phyloP scores from a whole-genome alignment of 1,284 basidiomycete species.

The Agaricales sp. region DNA sequence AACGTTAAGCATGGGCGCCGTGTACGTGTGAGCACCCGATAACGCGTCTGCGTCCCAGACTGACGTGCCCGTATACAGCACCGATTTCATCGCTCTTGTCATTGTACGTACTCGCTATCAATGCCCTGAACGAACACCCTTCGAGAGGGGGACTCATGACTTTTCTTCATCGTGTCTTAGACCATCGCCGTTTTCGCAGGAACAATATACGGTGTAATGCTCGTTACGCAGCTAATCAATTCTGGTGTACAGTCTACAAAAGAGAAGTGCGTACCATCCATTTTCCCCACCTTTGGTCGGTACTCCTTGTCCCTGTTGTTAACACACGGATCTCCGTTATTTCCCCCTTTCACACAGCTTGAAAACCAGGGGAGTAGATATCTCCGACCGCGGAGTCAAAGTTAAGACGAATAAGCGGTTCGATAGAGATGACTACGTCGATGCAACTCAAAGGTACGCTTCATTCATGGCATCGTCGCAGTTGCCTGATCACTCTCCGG shows the following conservation, averaged over 20 bases:
- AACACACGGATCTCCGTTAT: neutral
- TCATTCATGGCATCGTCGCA: neutral
- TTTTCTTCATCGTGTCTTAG: slow-evolving; percentile 18
- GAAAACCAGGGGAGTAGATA: slow-evolving; percentile 40
- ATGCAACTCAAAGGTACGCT: slow-evolving; percentile 59
- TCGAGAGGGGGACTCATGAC: slow-evolving; percentile 3
- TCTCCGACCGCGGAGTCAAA: slow-evolving; percentile 47
- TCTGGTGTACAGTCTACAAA: slow-evolving; percentile 32
- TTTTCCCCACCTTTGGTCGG: slow-evolving; percentile 6
- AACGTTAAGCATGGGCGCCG: neutral
- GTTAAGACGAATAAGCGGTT: slow-evolving; percentile 51
- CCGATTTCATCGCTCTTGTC: slow-evolving; percentile 29
- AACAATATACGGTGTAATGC: slow-evolving; percentile 28
- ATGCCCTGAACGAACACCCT: neutral
- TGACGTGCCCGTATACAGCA: slow-evolving; percentile 15
- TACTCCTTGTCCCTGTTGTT: neutral
- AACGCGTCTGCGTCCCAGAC: neutral
- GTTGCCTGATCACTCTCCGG: neutral
- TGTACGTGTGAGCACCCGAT: neutral
- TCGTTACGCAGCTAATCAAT: slow-evolving; percentile 24
- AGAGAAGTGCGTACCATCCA: slow-evolving; percentile 28
- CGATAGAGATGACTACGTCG: slow-evolving; percentile 52
- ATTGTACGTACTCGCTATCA: slow-evolving; percentile 17
- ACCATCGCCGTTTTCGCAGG: slow-evolving; percentile 33
- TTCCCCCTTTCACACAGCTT: slow-evolving; percentile 26